Evolutionary conservation across 2,329 filamentous ascomycete species (phyloP), one percentile per base, ranked within the genome.

Genomic region (Tricladium varicosporioides): DNA sequence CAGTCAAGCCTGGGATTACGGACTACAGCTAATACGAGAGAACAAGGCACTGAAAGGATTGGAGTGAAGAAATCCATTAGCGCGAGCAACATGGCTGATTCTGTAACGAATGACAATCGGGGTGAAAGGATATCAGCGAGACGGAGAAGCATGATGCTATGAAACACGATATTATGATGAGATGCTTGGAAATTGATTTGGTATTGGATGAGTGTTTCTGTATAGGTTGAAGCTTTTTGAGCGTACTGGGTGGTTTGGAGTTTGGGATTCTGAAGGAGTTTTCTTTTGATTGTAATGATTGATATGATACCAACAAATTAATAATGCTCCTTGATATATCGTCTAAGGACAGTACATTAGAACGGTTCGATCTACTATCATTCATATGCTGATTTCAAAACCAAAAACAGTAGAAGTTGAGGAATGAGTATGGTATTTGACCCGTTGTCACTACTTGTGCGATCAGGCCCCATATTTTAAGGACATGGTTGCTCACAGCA

Each of bases 91-190:
- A 59, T 64, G 32, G 53, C 56, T 16, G 64, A 62, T 5, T 13
- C 59, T n/a, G 55, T 42, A 36, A 32, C 36, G 22, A 50, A 32
- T 19, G 61, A 55, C 8, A 58, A 63, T n/a, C 66, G 68, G 52
- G 61, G 59, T 48, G 68, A 70, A 18, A 63, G 69, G 32, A 61
- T 69, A 13, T 61, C 64, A 13, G 63, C 63, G 47, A 61, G 70
- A 45, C 68, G 70, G 51, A 64, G 67, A 58, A 72, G 70, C 51
- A 72, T 70, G 70, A 71, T 72, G 69, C 60, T 70, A 70, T 71
- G 65, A 70, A 61, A 58, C 15, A 22, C 59, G 48, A 53, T 44
- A 54, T 46, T 43, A 60, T 45, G 44, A 11, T 31, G 44, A 43
- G 58, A 61, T 59, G 58, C 33, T 65, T 61, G 62, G 63, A 63